Conservation (phyloP, 2,329 filamentous ascomycete genomes). For the Penicillium sp. region DNA sequence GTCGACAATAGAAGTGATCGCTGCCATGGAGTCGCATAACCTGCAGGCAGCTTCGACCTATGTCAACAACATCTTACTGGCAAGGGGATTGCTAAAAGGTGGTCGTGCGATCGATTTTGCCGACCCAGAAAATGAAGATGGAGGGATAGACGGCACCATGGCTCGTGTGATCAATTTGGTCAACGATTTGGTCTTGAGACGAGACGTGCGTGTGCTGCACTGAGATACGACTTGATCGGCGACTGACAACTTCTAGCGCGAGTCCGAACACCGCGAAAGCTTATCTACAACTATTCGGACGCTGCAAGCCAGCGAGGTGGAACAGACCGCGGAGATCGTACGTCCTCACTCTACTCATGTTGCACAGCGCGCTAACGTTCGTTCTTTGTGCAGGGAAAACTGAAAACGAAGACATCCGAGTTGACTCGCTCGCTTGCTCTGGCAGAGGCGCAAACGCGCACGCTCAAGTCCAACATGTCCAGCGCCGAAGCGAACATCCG, state of each 20-base stretch:
- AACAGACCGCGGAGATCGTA: constrained; percentile 68
- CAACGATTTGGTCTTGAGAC: constrained; percentile 85
- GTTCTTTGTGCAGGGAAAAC: constrained; percentile 44
- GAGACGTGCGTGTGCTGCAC: constrained; percentile 67
- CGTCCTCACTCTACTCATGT: constrained; percentile 29
- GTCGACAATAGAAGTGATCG: constrained; percentile 17
- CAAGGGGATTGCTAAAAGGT: constrained; percentile 61
- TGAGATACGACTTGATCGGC: background rate
- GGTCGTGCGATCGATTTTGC: constrained; percentile 72
- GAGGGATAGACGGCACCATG: constrained; percentile 66
- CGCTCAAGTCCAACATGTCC: constrained; percentile 67
- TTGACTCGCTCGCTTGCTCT: constrained; percentile 57
- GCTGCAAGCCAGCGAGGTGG: constrained; percentile 71
- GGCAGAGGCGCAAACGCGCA: constrained; percentile 68
- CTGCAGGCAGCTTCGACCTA: constrained; percentile 63
- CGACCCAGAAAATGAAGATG: constrained; percentile 63
- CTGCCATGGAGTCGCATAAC: constrained; percentile 49
- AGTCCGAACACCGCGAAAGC: constrained; percentile 83
- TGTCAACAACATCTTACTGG: constrained; percentile 65
- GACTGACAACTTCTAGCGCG: constrained; percentile 59
- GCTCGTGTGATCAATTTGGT: constrained; percentile 86
- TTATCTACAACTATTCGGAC: constrained; percentile 75
- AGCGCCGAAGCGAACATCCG: constrained; percentile 72
- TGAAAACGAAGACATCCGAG: constrained; percentile 57
- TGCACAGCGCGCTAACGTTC: background rate